Evolutionary conservation across 352 stramenopile species (phyloP).

Genomic region (Pythium dissimile): DNA sequence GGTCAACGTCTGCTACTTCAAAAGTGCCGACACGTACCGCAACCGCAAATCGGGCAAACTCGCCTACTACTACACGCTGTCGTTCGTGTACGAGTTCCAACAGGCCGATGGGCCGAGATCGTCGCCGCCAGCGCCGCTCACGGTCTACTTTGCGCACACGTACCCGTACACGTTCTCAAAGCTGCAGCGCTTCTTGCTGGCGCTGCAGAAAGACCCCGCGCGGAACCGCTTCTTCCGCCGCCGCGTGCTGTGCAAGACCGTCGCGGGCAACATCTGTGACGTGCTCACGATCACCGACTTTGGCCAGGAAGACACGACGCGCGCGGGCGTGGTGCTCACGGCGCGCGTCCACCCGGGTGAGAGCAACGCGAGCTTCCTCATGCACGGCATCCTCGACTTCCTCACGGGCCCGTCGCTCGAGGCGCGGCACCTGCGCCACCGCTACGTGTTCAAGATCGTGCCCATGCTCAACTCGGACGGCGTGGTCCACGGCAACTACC

Average conservation of each 20-base stretch:
- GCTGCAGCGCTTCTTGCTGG: slow-evolving; percentile 50
- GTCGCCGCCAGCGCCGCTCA: slow-evolving; percentile 10
- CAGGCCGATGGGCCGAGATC: too few species aligned
- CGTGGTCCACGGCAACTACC: slow-evolving; percentile 91
- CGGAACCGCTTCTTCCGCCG: slow-evolving; percentile 47
- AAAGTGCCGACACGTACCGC: slow-evolving; percentile 67
- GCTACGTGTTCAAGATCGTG: slow-evolving; percentile 90
- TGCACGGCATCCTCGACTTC: slow-evolving; percentile 88
- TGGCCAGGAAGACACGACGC: slow-evolving; percentile 46
- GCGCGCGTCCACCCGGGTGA: slow-evolving; percentile 88
- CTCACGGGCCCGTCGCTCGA: slow-evolving; percentile 68
- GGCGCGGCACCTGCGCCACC: slow-evolving; percentile 66
- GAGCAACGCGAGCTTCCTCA: slow-evolving; percentile 87
- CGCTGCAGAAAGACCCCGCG: slow-evolving; percentile 51
- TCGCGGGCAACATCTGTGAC: slow-evolving; percentile 85
- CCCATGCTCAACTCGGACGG: slow-evolving; percentile 94
- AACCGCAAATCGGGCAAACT: slow-evolving; percentile 44
- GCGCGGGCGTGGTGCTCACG: slow-evolving; percentile 72
- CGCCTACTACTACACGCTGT: slow-evolving; percentile 66
- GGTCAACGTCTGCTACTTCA: slow-evolving; percentile 81
- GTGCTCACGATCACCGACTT: slow-evolving; percentile 88
- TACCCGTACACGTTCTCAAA: slow-evolving; percentile 86
- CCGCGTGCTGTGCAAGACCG: slow-evolving; percentile 72
- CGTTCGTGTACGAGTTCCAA: slow-evolving; percentile 71
- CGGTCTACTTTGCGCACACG: slow-evolving; percentile 76